Percentiles rank a stretch among this genome's conserved stretches.
Evolutionary conservation across 257 asterid species (phyloP).

Genomic region (Primulina eburnea): DNA sequence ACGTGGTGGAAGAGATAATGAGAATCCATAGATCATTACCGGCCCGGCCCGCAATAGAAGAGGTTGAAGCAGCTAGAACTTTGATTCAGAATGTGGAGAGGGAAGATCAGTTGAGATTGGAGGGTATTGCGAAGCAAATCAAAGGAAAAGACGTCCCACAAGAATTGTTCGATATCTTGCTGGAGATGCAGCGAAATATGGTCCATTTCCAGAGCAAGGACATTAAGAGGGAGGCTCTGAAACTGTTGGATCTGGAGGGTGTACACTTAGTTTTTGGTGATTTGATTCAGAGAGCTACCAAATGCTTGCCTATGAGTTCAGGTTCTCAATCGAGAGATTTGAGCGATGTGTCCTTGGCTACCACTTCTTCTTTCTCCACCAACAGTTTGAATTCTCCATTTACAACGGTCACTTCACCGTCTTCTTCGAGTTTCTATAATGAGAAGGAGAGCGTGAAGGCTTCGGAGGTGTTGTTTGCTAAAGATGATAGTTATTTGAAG

Average conservation of each 20-base stretch:
- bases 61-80: constrained; percentile 64
- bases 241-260: constrained; percentile 68
- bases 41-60: constrained; percentile 72
- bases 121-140: constrained; percentile 50
- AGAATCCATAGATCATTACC: constrained; percentile 71
- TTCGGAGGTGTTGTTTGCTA: constrained; percentile 38
- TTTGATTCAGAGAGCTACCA: constrained; percentile 81
- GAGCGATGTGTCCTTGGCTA: constrained; percentile 31
- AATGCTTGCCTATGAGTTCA: constrained; percentile 50
- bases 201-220: constrained; percentile 66
- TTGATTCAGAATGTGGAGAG: constrained; percentile 66
- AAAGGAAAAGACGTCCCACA: constrained; percentile 71
- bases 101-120: constrained; percentile 68
- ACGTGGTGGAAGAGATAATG: constrained; percentile 77
- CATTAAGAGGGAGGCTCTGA: constrained; percentile 66
- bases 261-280: constrained; percentile 65
- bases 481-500: constrained; percentile 69
- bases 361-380: constrained; percentile 36
- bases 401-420: constrained; percentile 27
- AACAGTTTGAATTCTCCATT: constrained; percentile 42
- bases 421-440: constrained; percentile 36
- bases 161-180: constrained; percentile 63
- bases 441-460: constrained; percentile 45
- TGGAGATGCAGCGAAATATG: constrained; percentile 62
- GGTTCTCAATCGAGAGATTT: constrained; percentile 33